Evolutionary conservation across 2,329 filamentous ascomycete genomes (phyloP).

Genomic region (Penicillium olsonii): DNA sequence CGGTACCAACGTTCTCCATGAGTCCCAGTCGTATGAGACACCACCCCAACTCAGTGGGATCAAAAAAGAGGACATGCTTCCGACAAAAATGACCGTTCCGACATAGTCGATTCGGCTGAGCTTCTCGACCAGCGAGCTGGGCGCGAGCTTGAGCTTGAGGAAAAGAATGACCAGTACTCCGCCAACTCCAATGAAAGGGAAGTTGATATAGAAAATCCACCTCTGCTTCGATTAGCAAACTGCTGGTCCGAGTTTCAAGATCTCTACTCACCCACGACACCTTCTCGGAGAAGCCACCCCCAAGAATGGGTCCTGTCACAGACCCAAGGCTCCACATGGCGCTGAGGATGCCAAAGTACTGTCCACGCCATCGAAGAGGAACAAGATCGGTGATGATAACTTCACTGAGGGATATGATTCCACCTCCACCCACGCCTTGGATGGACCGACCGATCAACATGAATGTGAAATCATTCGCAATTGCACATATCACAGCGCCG

Average conservation of each 20-base stretch:
- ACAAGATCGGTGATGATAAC: conserved; percentile 49
- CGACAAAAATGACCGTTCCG: conserved; percentile 63
- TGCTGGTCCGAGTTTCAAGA: background rate
- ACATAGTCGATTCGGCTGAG: conserved; percentile 62
- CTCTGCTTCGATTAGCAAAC: conserved; percentile 17
- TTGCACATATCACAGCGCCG: conserved; percentile 46
- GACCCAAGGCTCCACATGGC: conserved; percentile 44
- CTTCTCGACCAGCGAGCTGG: conserved; percentile 51
- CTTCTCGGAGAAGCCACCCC: conserved; percentile 43
- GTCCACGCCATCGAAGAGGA: conserved; percentile 41
- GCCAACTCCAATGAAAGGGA: conserved; percentile 36
- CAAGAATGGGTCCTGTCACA: conserved; percentile 44
- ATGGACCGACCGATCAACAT: conserved; percentile 50
- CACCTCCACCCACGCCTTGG: conserved; percentile 49
- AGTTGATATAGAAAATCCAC: conserved; percentile 43
- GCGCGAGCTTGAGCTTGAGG: conserved; percentile 53
- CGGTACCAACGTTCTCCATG: conserved; percentile 63
- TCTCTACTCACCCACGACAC: conserved; percentile 37
- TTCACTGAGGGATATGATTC: conserved; percentile 46
- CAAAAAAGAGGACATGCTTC: conserved; percentile 59
- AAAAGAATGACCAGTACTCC: conserved; percentile 45
- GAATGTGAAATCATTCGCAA: conserved; percentile 45
- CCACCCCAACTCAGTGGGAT: conserved; percentile 67
- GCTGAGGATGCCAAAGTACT: conserved; percentile 44
- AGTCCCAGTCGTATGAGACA: conserved; percentile 65